A percentile compares a stretch with the other conserved stretches of the same genome.
These are phyloP conservation scores for Malus hybrid DNA, from an alignment of 331 rosid genomes.

Conservation along the genomic window DNA sequence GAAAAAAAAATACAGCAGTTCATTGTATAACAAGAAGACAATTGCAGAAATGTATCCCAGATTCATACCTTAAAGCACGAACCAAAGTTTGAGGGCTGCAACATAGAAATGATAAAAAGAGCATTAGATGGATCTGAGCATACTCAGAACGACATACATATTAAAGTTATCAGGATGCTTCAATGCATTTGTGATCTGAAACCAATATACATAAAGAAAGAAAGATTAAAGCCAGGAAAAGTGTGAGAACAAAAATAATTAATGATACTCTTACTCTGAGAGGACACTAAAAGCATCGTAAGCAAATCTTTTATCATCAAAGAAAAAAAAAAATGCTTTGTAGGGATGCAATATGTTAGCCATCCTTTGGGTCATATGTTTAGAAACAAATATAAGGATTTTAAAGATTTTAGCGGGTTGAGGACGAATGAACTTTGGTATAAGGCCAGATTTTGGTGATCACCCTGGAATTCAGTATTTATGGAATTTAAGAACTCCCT, in stretches of 20 bases:
- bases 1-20: not conserved
- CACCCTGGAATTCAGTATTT: not conserved
- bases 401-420: not conserved
- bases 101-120: slow-evolving; percentile 11
- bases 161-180: not conserved
- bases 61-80: slow-evolving; percentile 77
- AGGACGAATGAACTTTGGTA: not conserved
- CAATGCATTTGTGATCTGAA: not conserved
- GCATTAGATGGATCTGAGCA: slow-evolving; percentile 13
- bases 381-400: not conserved
- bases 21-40: not conserved
- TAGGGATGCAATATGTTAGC: not conserved
- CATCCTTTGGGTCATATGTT: not conserved
- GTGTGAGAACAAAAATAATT: not conserved
- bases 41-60: slow-evolving; percentile 1
- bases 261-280: not conserved
- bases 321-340: not conserved
- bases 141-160: not conserved
- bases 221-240: not conserved
- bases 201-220: not conserved
- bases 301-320: not conserved
- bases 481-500: not conserved
- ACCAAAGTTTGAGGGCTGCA: slow-evolving; percentile 99
- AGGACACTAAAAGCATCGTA: not conserved
- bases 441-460: not conserved